Conservation (phyloP, 2,329 filamentous ascomycete genomes). For the Hymenoscyphus occultus region DNA sequence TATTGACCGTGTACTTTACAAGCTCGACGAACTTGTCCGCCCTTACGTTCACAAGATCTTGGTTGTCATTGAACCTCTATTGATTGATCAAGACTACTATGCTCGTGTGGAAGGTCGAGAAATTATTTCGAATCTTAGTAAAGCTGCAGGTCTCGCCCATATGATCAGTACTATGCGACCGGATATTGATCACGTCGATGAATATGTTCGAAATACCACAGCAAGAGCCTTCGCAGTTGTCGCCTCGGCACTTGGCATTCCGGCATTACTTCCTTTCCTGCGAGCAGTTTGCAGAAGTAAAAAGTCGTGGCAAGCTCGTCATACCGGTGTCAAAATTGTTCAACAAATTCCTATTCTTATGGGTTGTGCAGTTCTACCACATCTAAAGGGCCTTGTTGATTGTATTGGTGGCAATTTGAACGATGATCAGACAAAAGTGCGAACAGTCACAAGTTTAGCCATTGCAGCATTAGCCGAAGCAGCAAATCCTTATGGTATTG, state of each 20-base stretch:
- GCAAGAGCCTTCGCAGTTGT: conserved; percentile 96
- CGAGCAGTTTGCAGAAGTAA: conserved; percentile 95
- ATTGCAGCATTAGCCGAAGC: conserved; percentile 95
- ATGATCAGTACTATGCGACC: conserved; percentile 99
- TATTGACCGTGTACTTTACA: conserved; percentile 97
- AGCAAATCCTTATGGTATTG: conserved; percentile 96
- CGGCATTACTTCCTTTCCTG: conserved; percentile 89
- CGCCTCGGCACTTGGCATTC: conserved; percentile 92
- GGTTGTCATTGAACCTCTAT: conserved; percentile 96
- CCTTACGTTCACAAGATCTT: conserved; percentile 98
- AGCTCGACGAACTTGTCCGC: conserved; percentile 92
- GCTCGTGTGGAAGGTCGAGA: conserved; percentile 96
- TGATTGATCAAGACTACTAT: conserved; percentile 99
- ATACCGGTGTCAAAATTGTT: conserved; percentile 98
- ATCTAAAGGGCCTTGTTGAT: conserved; percentile 92
- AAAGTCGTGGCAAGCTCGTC: conserved; percentile 97
- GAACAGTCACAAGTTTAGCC: conserved; percentile 91
- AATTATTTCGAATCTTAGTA: conserved; percentile 96
- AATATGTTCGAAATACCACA: conserved; percentile 97
- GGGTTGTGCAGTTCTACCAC: conserved; percentile 93
- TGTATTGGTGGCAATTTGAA: conserved; percentile 95
- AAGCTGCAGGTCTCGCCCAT: conserved; percentile 92
- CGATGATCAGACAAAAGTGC: conserved; percentile 96
- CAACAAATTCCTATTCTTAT: conserved; percentile 98
- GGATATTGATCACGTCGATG: conserved; percentile 96